These are phyloP conservation scores for Strobilomyces echinocephalus DNA, from an alignment of 768 basidiomycete species.

Conservation along the genomic window DNA sequence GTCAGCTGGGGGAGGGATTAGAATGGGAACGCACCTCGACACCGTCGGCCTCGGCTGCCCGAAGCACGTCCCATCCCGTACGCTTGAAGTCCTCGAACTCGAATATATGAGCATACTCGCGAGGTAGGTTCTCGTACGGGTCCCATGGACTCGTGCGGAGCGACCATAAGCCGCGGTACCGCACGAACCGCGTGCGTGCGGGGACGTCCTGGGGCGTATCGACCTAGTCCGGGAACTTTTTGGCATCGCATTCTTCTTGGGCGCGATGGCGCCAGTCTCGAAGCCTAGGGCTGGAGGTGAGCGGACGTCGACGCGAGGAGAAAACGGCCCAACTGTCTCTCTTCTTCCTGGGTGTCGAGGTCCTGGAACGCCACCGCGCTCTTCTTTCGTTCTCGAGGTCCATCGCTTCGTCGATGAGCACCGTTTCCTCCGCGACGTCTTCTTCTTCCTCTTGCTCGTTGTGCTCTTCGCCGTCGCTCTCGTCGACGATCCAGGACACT, in stretches of 20 bases:
- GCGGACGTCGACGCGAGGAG: background rate
- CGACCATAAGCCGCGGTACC: constrained; percentile 86
- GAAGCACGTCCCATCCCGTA: constrained; percentile 68
- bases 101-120: constrained; percentile 93
- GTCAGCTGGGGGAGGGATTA: background rate
- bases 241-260: constrained; percentile 75
- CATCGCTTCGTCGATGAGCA: constrained; percentile 51
- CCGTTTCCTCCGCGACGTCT: constrained; percentile 39
- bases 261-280: constrained; percentile 64
- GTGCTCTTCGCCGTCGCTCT: constrained; percentile 59
- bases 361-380: constrained; percentile 64
- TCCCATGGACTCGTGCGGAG: constrained; percentile 98
- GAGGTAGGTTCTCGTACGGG: constrained; percentile 90
- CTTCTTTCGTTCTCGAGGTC: constrained; percentile 52
- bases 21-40: constrained; percentile 55
- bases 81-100: constrained; percentile 93
- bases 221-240: constrained; percentile 92
- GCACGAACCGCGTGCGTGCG: constrained; percentile 80
- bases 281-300: constrained; percentile 40
- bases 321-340: constrained; percentile 60
- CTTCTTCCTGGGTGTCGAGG: constrained; percentile 80
- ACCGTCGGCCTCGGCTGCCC: constrained; percentile 61
- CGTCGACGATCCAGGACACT: constrained; percentile 93
- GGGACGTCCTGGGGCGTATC: constrained; percentile 87
- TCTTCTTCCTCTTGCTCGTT: constrained; percentile 47